Percentiles rank a stretch among this genome's conserved stretches.
These are phyloP conservation scores for Fraxinus paxiana DNA, from an alignment of 305 asterid species.

Conservation along the genomic window DNA sequence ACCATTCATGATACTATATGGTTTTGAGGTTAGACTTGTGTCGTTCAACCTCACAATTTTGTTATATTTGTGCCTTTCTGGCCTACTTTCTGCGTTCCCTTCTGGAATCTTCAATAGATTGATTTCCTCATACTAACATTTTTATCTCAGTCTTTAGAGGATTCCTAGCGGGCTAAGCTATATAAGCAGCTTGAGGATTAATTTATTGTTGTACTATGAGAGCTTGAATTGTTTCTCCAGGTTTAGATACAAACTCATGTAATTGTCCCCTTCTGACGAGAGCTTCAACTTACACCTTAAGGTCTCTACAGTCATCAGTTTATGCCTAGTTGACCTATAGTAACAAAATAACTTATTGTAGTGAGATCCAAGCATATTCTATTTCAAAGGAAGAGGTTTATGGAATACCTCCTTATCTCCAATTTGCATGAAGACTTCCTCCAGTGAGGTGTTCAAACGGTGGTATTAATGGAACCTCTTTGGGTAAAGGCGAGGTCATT, in stretches of 20 bases:
- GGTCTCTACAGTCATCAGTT: background rate
- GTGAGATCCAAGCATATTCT: background rate
- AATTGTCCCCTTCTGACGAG: background rate
- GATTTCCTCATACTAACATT: background rate
- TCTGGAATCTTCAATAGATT: background rate
- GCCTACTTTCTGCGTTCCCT: background rate
- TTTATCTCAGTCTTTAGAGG: background rate
- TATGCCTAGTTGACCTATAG: background rate
- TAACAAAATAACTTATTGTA: no score
- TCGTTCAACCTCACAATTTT: background rate
- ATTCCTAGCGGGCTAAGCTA: background rate
- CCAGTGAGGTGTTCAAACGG: background rate
- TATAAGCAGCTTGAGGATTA: background rate
- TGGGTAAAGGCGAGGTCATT: background rate
- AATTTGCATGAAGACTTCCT: background rate
- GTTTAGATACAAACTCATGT: no score
- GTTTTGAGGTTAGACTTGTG: background rate
- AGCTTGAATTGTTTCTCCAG: background rate
- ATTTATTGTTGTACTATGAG: no score
- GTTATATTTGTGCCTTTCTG: background rate
- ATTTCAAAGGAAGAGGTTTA: background rate
- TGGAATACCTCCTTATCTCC: background rate
- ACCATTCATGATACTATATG: background rate
- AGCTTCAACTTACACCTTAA: background rate
- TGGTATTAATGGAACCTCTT: background rate